Percentiles rank a stretch among this genome's conserved stretches.
Conservation (phyloP, 345 rosid genomes). For the Heritiera fomes region DNA sequence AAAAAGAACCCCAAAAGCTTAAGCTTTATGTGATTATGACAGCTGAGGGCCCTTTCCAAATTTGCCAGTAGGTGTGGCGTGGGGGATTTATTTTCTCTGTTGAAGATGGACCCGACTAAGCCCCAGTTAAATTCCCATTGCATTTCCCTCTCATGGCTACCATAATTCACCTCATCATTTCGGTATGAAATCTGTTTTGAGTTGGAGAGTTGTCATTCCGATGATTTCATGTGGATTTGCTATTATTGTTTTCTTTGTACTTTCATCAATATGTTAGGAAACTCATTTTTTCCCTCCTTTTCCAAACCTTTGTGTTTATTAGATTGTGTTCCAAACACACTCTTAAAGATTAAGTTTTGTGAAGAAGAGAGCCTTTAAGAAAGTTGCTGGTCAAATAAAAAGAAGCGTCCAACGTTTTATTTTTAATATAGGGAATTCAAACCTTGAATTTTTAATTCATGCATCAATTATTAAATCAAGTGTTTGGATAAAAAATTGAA, state of each 20-base stretch:
- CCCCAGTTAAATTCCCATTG: conserved; percentile 3
- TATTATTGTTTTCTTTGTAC: not conserved
- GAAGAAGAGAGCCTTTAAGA: not conserved
- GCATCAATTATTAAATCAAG: too few species aligned
- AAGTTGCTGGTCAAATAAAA: not conserved
- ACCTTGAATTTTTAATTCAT: too few species aligned
- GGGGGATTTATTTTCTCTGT: conserved; percentile 3
- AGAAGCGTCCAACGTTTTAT: not conserved
- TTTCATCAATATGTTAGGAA: not conserved
- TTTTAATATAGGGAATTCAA: too few species aligned
- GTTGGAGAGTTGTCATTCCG: conserved; percentile 1
- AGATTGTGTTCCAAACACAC: not conserved
- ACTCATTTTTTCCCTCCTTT: not conserved
- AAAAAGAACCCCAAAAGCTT: not conserved
- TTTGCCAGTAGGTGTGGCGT: not conserved
- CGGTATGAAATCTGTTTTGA: not conserved
- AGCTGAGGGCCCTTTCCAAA: conserved; percentile 13
- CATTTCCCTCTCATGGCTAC: not conserved
- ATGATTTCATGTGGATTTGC: not conserved
- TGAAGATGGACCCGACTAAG: conserved; percentile 9
- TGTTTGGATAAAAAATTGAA: too few species aligned
- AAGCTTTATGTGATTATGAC: conserved; percentile 18
- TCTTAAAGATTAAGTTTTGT: not conserved
- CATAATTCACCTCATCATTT: conserved; percentile 16
- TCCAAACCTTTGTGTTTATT: not conserved